phyloP scores from a whole-genome alignment of 495 filamentous ascomycete genomes.

The Xylaria scruposa region DNA sequence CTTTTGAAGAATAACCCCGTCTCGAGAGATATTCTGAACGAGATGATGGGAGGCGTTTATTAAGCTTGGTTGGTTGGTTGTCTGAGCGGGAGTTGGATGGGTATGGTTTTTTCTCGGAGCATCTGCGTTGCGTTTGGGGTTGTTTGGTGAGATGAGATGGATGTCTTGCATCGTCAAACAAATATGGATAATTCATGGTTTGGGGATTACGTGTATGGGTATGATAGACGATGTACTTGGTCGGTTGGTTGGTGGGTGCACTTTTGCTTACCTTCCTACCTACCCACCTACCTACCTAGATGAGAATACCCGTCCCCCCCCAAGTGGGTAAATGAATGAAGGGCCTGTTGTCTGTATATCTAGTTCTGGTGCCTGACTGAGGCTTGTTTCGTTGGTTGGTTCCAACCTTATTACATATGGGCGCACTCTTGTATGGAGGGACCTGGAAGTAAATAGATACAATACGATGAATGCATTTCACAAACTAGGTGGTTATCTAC shows the following conservation, averaged over 20 bases:
- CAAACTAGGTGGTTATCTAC: background rate
- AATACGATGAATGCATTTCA: background rate
- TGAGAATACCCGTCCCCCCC: background rate
- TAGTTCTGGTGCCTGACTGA: background rate
- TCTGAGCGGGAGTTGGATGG: background rate
- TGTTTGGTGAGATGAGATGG: background rate
- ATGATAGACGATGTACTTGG: background rate
- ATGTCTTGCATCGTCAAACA: background rate
- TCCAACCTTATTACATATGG: background rate
- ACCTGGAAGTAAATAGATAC: background rate
- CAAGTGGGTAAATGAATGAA: background rate
- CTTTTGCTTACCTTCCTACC: background rate
- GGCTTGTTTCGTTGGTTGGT: background rate
- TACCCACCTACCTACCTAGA: background rate
- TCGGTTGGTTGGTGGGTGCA: background rate
- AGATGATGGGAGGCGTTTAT: slow-evolving; percentile 49
- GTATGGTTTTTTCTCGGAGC: background rate
- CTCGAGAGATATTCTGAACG: slow-evolving; percentile 57
- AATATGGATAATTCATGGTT: slow-evolving; percentile 11
- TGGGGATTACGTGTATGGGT: background rate
- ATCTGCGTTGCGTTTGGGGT: slow-evolving; percentile 1
- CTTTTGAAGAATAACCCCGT: slow-evolving; percentile 51
- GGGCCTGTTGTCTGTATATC: too few relatives aligned
- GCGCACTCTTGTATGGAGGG: background rate
- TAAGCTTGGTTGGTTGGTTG: slow-evolving; percentile 9